These are phyloP conservation scores for Spinacia oleracea DNA, from an alignment of 179 eudicot species.

Conservation along the genomic window DNA sequence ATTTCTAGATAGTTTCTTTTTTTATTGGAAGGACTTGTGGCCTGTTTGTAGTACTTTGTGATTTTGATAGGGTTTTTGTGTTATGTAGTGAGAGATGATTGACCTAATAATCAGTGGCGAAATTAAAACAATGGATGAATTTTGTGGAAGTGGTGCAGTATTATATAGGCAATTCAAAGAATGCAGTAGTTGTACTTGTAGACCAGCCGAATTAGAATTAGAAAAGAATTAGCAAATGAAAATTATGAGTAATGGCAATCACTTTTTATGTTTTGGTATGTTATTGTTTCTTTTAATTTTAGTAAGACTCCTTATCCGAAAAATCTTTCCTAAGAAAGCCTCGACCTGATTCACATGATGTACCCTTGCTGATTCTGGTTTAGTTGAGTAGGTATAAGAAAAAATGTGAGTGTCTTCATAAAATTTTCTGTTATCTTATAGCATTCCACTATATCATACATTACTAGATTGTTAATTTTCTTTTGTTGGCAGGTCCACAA, in stretches of 20 bases:
- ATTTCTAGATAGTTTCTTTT: background rate
- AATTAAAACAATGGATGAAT: background rate
- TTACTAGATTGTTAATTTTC: background rate
- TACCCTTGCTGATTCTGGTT: background rate
- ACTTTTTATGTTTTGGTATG: background rate
- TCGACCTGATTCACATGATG: background rate
- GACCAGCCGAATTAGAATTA: too few relatives aligned
- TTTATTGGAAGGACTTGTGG: background rate
- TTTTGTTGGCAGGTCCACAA: slow-evolving; percentile 68
- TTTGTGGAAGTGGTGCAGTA: background rate
- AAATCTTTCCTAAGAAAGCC: background rate
- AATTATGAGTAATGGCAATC: background rate
- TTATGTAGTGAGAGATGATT: background rate
- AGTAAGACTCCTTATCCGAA: background rate
- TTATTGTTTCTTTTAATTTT: background rate
- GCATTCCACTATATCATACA: background rate
- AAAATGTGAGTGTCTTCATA: background rate
- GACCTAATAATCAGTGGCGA: background rate
- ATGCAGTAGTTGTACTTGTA: too few relatives aligned
- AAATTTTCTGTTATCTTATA: background rate
- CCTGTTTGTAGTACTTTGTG: too few relatives aligned
- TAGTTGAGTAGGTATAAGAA: background rate
- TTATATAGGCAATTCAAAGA: background rate
- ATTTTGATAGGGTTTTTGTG: background rate
- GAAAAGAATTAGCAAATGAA: background rate